These are phyloP conservation scores for Wickerhamomyces canadensis DNA, from an alignment of 805 yeast species.

Conservation along the genomic window DNA sequence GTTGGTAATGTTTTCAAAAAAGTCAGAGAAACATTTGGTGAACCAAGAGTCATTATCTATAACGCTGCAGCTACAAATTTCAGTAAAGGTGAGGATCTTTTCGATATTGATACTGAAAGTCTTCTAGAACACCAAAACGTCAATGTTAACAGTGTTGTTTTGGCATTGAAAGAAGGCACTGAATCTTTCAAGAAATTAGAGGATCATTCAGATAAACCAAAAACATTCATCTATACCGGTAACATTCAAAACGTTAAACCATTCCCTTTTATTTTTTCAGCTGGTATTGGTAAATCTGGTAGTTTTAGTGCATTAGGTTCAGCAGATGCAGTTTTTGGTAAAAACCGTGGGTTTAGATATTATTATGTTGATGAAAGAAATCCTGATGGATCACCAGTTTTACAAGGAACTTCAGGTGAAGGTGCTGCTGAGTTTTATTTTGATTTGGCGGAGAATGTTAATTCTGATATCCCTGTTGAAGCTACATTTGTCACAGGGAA, in stretches of 20 bases:
- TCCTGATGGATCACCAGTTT: background rate
- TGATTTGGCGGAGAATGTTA: constrained; percentile 3
- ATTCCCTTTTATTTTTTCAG: background rate
- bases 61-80: constrained; percentile 1
- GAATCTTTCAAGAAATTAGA: background rate
- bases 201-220: constrained; percentile 1
- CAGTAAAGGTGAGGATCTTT: background rate
- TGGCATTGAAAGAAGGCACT: constrained; percentile 1
- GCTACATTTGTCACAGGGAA: constrained; percentile 4
- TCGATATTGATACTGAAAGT: background rate
- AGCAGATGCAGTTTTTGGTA: constrained; percentile 1
- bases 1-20: constrained; percentile 1
- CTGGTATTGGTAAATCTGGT: constrained; percentile 4
- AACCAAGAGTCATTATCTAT: constrained; percentile 4
- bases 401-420: background rate
- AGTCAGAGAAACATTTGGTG: constrained; percentile 3
- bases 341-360: background rate
- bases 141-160: background rate
- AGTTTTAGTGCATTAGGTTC: background rate
- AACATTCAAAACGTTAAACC: constrained; percentile 2
- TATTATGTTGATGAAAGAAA: constrained; percentile 5
- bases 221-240: constrained; percentile 4
- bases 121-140: background rate
- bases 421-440: constrained; percentile 5
- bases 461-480: constrained; percentile 3